phyloP scores from a whole-genome alignment of 768 basidiomycete species.

The Boletus vinaceobasis region DNA sequence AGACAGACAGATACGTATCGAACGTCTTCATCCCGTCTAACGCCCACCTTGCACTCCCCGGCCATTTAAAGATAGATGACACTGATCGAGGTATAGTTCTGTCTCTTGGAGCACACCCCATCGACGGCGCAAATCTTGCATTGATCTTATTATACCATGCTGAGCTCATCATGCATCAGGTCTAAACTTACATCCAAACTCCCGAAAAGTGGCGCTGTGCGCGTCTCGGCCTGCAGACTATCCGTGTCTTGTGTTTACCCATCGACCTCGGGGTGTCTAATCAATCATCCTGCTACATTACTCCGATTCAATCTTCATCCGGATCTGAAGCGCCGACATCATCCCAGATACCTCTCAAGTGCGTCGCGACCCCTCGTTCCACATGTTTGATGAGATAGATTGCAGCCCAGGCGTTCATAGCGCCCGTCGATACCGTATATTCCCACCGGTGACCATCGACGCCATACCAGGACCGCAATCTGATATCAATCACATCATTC shows the following conservation, averaged over 20 bases:
- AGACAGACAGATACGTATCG: not conserved
- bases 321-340: not conserved
- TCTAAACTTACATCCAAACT: not conserved
- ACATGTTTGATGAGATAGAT: slow-evolving; percentile 10
- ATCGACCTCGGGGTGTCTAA: not conserved
- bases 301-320: not conserved
- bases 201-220: slow-evolving; percentile 2
- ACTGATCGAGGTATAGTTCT: not conserved
- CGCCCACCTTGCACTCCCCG: not conserved
- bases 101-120: not conserved
- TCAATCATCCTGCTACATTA: not conserved
- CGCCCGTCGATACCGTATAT: slow-evolving; percentile 1
- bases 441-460: slow-evolving; percentile 7
- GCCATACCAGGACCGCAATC: not conserved
- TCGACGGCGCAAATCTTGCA: slow-evolving; percentile 12
- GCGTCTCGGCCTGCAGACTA: not conserved
- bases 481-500: slow-evolving; percentile 1
- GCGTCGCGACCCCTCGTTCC: slow-evolving; percentile 19
- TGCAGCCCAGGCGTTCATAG: slow-evolving; percentile 12
- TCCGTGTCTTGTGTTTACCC: not conserved
- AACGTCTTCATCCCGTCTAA: slow-evolving; percentile 7
- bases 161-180: not conserved
- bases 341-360: slow-evolving; percentile 13
- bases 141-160: not conserved
- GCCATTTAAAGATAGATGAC: slow-evolving; percentile 15